Conservation (phyloP, 1,284 basidiomycete species). For the Tilletia indica region DNA sequence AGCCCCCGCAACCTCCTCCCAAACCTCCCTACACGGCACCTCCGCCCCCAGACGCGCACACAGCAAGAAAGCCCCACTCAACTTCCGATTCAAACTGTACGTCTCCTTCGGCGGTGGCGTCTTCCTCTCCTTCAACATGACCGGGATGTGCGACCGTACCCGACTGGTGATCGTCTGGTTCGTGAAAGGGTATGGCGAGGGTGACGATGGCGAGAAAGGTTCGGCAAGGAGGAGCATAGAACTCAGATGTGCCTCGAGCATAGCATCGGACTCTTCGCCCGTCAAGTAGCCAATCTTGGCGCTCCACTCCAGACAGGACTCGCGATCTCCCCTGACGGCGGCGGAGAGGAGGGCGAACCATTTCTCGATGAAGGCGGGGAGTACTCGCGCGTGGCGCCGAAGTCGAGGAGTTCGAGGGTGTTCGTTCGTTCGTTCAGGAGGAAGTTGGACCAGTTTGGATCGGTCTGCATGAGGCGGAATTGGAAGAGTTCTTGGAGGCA, state of each 20-base stretch:
- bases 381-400: conserved; percentile 89
- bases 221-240: conserved; percentile 75
- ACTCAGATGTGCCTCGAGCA: conserved; percentile 82
- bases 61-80: conserved; percentile 88
- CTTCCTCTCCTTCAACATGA: conserved; percentile 83
- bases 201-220: conserved; percentile 69
- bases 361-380: conserved; percentile 78
- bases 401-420: conserved; percentile 84
- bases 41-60: conserved; percentile 77
- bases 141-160: conserved; percentile 78
- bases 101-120: conserved; percentile 92
- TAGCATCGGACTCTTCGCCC: conserved; percentile 79
- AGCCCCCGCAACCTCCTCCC: conserved; percentile 30
- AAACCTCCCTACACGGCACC: conserved; percentile 70
- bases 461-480: conserved; percentile 94
- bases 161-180: conserved; percentile 67
- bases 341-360: conserved; percentile 80
- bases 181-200: conserved; percentile 70
- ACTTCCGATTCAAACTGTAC: conserved; percentile 89
- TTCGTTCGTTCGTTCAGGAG: conserved; percentile 68
- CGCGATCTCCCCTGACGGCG: conserved; percentile 70
- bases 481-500: conserved; percentile 87
- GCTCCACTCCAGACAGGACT: conserved; percentile 73
- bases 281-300: conserved; percentile 82
- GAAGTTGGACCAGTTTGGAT: conserved; percentile 98